phyloP scores from a whole-genome alignment of 192 early-diverging fungal genomes.

The Coemansia sp. region DNA sequence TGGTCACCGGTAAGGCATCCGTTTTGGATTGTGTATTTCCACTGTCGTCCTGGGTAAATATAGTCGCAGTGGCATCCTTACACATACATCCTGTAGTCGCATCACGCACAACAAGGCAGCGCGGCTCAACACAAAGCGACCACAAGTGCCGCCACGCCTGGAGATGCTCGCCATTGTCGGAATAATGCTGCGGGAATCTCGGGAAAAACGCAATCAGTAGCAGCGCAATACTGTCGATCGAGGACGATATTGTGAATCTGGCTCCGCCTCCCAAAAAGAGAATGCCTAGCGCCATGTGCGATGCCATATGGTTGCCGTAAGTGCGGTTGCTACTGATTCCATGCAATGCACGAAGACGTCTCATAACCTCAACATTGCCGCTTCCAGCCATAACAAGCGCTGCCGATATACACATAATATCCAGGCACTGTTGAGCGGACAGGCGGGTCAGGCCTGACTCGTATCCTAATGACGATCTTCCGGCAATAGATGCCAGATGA shows the following conservation, averaged over 20 bases:
- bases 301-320: conserved; percentile 53
- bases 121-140: conserved; percentile 45
- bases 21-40: neutral
- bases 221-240: conserved; percentile 34
- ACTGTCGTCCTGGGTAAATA: neutral
- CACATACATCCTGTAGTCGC: conserved; percentile 30
- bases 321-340: conserved; percentile 24
- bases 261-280: conserved; percentile 47
- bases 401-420: conserved; percentile 62
- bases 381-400: conserved; percentile 82
- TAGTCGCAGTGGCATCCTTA: conserved; percentile 14
- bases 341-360: conserved; percentile 60
- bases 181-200: conserved; percentile 36
- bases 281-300: conserved; percentile 48
- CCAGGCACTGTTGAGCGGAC: conserved; percentile 65
- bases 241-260: conserved; percentile 39
- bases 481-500: conserved; percentile 19
- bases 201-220: conserved; percentile 45
- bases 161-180: conserved; percentile 48
- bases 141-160: conserved; percentile 55
- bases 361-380: conserved; percentile 66
- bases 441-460: conserved; percentile 59
- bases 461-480: conserved; percentile 27
- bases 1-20: conserved; percentile 16
- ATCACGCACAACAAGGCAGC: conserved; percentile 44